Evolutionary conservation across 75 land plant species (phyloP).

Genomic region (Selaginella moellendorffii): DNA sequence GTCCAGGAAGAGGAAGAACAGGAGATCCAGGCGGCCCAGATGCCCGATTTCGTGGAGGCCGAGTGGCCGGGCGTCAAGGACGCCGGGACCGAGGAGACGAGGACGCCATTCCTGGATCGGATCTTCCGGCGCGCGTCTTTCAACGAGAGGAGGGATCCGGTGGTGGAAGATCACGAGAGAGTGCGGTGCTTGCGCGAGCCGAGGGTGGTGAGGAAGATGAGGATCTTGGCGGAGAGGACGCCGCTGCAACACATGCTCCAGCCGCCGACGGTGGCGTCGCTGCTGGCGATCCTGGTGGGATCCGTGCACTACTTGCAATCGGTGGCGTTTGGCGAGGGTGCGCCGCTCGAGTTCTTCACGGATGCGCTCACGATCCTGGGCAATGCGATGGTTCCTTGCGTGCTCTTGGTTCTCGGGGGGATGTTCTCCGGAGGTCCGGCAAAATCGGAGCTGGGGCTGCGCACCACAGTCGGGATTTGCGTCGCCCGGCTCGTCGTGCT

Average conservation of each 20-base stretch:
- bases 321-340: neutral
- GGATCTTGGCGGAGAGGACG: conserved; percentile 1
- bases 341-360: conserved; percentile 2
- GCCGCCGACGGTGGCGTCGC: conserved; percentile 1
- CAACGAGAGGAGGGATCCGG: neutral
- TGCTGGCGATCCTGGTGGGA: neutral
- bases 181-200: neutral
- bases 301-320: neutral
- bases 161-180: neutral
- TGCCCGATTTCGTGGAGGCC: conserved; percentile 1
- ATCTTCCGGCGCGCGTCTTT: neutral
- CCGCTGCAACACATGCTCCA: conserved; percentile 4
- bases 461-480: conserved; percentile 8
- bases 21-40: neutral
- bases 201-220: conserved; percentile 5
- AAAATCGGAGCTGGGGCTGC: neutral
- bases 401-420: neutral
- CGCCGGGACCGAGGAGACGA: neutral
- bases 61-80: conserved; percentile 2
- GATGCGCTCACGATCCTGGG: neutral
- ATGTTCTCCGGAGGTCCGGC: conserved; percentile 3
- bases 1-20: too few species aligned
- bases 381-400: conserved; percentile 6
- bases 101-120: neutral
- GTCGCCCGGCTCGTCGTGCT: neutral